These are phyloP conservation scores for Candida dubliniensis DNA, from an alignment of 1,139 yeast genomes.

Conservation along the genomic window DNA sequence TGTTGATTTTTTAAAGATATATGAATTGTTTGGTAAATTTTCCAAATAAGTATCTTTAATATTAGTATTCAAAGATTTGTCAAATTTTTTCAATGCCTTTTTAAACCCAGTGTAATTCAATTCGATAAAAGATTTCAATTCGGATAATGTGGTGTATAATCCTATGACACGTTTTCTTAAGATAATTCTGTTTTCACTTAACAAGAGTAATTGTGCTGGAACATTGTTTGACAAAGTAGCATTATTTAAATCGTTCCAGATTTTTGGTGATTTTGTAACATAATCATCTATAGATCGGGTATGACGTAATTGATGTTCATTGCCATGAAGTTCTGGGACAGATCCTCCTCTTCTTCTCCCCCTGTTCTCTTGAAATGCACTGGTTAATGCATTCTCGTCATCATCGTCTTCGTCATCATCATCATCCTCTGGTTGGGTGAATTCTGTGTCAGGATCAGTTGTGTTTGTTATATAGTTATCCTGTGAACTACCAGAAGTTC, in stretches of 20 bases:
- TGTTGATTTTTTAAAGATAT: constrained; percentile 41
- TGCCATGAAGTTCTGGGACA: constrained; percentile 11
- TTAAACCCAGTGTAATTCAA: constrained; percentile 67
- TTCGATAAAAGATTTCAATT: constrained; percentile 65
- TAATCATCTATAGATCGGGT: constrained; percentile 38
- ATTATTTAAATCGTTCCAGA: constrained; percentile 34
- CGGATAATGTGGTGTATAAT: constrained; percentile 59
- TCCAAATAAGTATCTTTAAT: constrained; percentile 40
- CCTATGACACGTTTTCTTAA: constrained; percentile 58
- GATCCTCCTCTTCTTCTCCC: constrained; percentile 13
- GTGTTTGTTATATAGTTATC: constrained; percentile 19
- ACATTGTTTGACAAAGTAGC: constrained; percentile 19
- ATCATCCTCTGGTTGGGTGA: constrained; percentile 27
- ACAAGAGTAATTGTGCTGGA: constrained; percentile 43
- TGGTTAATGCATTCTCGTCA: constrained; percentile 12
- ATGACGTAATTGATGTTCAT: constrained; percentile 18
- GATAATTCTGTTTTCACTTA: constrained; percentile 49
- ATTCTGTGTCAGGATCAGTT: constrained; percentile 37
- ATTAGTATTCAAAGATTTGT: constrained; percentile 53
- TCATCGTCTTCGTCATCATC: constrained; percentile 31
- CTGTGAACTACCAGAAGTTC: constrained; percentile 19
- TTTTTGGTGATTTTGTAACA: constrained; percentile 35
- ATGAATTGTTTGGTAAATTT: constrained; percentile 32
- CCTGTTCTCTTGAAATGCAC: constrained; percentile 6
- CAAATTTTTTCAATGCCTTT: constrained; percentile 69